These are phyloP conservation scores for Lycium barbarum DNA, from an alignment of 257 asterid species.

Conservation along the genomic window DNA sequence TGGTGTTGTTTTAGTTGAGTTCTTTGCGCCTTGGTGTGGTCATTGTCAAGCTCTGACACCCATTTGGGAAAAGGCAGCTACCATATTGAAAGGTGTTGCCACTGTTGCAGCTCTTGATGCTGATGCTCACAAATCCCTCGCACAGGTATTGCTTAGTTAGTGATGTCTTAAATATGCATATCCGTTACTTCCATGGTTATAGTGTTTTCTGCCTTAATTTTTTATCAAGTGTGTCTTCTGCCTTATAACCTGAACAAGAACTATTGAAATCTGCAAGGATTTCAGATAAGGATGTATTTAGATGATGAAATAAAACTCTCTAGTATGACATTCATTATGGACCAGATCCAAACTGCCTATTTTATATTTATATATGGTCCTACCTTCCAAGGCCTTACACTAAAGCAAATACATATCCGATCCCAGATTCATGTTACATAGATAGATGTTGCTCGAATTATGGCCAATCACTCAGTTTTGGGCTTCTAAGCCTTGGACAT, in stretches of 20 bases:
- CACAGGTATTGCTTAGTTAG: slow-evolving; percentile 61
- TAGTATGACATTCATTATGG: not conserved
- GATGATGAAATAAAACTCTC: slow-evolving; percentile 2
- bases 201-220: not conserved
- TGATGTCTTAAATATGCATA: slow-evolving; percentile 1
- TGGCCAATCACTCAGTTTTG: not conserved
- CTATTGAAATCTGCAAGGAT: not conserved
- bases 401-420: not conserved
- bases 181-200: not conserved
- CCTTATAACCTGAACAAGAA: not conserved
- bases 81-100: slow-evolving; percentile 84
- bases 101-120: slow-evolving; percentile 97
- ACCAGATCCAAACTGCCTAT: not conserved
- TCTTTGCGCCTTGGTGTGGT: slow-evolving; percentile 98
- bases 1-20: slow-evolving; percentile 87
- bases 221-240: not conserved
- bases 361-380: not conserved
- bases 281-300: not conserved
- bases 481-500: not conserved
- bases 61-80: slow-evolving; percentile 90
- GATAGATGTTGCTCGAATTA: not conserved
- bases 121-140: slow-evolving; percentile 88
- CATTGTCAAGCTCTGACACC: slow-evolving; percentile 94
- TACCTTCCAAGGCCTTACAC: not conserved
- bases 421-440: slow-evolving; percentile 4